Conservation (phyloP, 2,329 filamentous ascomycete genomes). For the Fusarium illudens region DNA sequence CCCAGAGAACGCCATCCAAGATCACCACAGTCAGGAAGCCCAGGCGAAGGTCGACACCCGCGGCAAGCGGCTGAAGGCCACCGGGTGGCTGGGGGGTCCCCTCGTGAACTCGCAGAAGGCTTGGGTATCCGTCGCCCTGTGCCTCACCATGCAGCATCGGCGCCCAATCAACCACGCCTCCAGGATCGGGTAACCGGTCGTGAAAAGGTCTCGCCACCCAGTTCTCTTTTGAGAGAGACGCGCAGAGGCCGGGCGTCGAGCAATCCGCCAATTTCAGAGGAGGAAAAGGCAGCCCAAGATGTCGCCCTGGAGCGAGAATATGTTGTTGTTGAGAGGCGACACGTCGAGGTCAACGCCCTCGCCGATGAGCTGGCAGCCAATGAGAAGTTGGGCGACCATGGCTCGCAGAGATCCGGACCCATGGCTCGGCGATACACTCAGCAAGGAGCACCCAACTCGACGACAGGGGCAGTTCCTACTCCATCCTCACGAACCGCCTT, state of each 20-base stretch:
- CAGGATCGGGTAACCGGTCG: conserved; percentile 35
- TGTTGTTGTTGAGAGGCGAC: conserved; percentile 92
- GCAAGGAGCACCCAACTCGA: conserved; percentile 74
- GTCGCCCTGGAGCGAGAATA: conserved; percentile 93
- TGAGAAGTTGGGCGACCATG: conserved; percentile 65
- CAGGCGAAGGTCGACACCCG: conserved; percentile 49
- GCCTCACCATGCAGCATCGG: conserved; percentile 58
- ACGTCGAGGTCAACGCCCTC: conserved; percentile 96
- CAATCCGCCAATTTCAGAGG: conserved; percentile 59
- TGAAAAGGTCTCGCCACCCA: conserved; percentile 39
- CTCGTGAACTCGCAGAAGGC: conserved; percentile 58
- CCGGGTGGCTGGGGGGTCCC: conserved; percentile 51
- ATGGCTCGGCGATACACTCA: conserved; percentile 81
- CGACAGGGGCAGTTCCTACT: conserved; percentile 73
- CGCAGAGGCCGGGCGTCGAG: conserved; percentile 43
- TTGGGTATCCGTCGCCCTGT: conserved; percentile 61
- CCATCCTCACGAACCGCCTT: conserved; percentile 77
- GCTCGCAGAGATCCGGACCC: conserved; percentile 65
- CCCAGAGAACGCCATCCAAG: conserved; percentile 54
- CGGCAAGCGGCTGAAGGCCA: conserved; percentile 40
- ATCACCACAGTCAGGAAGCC: conserved; percentile 56
- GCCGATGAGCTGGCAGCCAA: conserved; percentile 93
- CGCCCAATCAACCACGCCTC: conserved; percentile 53
- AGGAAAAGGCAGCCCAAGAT: conserved; percentile 81
- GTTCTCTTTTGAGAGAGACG: conserved; percentile 47